Evolutionary conservation across 345 rosid species (phyloP).

Genomic region (Erysimum cheiranthoides): DNA sequence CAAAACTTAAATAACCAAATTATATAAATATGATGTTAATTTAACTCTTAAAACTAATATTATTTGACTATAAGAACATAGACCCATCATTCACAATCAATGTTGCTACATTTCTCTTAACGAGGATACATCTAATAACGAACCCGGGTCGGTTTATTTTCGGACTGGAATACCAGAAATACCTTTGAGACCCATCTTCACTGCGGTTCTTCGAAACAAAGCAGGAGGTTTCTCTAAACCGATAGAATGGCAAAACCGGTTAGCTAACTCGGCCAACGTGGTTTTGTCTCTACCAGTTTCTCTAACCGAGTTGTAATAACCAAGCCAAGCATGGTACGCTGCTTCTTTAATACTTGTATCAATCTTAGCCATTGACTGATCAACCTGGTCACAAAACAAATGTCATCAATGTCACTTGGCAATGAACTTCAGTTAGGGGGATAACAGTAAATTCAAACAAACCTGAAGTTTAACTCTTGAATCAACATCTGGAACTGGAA

Average conservation of each 20-base stretch:
- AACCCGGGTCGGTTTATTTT: slow-evolving; percentile 42
- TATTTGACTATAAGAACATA: background rate
- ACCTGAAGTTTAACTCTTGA: slow-evolving; percentile 69
- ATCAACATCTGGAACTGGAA: slow-evolving; percentile 64
- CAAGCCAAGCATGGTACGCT: slow-evolving; percentile 97
- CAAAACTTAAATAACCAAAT: background rate
- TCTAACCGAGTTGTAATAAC: slow-evolving; percentile 85
- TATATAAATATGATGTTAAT: background rate
- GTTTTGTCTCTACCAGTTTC: slow-evolving; percentile 92
- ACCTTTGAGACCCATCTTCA: slow-evolving; percentile 95
- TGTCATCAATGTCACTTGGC: slow-evolving; percentile 22
- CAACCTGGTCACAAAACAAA: slow-evolving; percentile 57
- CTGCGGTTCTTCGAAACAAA: slow-evolving; percentile 79
- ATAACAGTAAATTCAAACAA: slow-evolving; percentile 18
- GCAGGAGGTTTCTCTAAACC: slow-evolving; percentile 84
- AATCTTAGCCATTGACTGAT: slow-evolving; percentile 65
- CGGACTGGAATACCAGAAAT: slow-evolving; percentile 72
- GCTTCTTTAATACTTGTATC: slow-evolving; percentile 88
- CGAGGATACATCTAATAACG: background rate
- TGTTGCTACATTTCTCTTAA: slow-evolving; percentile 18
- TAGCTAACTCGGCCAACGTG: slow-evolving; percentile 80
- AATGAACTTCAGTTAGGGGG: background rate
- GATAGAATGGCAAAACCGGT: slow-evolving; percentile 71
- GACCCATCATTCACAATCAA: background rate
- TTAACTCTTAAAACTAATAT: background rate